These are phyloP conservation scores for Tillandsia fasciculata DNA, from an alignment of 176 grass and related monocot genomes.

Conservation along the genomic window DNA sequence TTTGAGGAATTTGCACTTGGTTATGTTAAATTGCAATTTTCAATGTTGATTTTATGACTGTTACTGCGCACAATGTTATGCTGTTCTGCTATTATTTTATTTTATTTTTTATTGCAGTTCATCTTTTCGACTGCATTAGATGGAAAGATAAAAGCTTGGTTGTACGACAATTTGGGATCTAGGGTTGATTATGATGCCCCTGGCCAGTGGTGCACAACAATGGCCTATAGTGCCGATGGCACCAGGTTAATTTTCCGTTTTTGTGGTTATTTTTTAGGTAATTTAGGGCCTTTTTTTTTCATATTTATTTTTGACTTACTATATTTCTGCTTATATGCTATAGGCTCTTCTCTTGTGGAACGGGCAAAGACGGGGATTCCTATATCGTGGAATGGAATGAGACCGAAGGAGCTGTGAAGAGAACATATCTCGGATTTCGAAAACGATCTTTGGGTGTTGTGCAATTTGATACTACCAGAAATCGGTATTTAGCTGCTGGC, in stretches of 20 bases:
- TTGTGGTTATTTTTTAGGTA: not conserved
- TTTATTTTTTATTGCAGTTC: conserved; percentile 14
- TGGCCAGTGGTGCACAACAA: conserved; percentile 15
- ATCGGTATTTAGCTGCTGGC: conserved; percentile 19
- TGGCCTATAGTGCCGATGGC: conserved; percentile 28
- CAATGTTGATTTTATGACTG: not conserved
- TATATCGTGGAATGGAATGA: conserved; percentile 31
- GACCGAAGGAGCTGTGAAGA: conserved; percentile 15
- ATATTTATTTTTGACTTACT: not conserved
- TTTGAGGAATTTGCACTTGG: not conserved
- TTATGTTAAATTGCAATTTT: not conserved
- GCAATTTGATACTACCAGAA: conserved; percentile 25
- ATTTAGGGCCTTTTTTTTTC: not conserved
- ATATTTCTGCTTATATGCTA: not conserved
- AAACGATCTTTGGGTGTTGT: conserved; percentile 14
- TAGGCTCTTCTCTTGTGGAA: conserved; percentile 42
- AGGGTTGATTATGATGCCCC: conserved; percentile 21
- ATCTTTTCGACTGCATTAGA: conserved; percentile 29
- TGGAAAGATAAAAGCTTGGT: conserved; percentile 35
- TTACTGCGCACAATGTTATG: not conserved
- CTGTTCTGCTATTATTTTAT: not conserved
- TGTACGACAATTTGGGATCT: conserved; percentile 22
- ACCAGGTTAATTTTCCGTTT: conserved; percentile 13
- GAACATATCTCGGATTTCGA: conserved; percentile 14
- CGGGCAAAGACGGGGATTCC: conserved; percentile 18